These are phyloP conservation scores for grape (Vitis vinifera) DNA, from an alignment of 164 flowering plant genomes.

Conservation along the genomic window DNA sequence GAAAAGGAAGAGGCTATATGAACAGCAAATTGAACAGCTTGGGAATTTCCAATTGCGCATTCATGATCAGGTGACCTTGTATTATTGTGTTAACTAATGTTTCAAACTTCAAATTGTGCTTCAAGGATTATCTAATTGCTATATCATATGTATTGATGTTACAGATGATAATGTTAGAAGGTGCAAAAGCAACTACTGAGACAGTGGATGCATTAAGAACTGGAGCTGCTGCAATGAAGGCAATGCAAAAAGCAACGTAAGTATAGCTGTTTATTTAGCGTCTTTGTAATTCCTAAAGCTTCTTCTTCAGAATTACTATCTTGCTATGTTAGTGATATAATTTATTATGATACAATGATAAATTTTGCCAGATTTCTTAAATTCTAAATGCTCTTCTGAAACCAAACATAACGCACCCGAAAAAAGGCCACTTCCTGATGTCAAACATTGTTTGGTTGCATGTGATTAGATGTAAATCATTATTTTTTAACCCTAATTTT, in stretches of 20 bases:
- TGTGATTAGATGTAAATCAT: too few species aligned
- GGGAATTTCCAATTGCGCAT: constrained; percentile 71
- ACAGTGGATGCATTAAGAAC: constrained; percentile 74
- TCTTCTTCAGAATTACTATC: neutral
- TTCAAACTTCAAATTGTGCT: neutral
- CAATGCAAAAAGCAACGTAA: constrained; percentile 80
- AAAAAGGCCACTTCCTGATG: too few species aligned
- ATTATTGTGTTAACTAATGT: neutral
- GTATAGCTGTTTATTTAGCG: constrained; percentile 16
- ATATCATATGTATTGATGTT: constrained; percentile 1
- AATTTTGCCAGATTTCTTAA: too few species aligned
- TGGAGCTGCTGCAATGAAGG: constrained; percentile 77
- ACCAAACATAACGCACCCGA: too few species aligned
- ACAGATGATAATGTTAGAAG: constrained; percentile 84
- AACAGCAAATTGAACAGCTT: constrained; percentile 69
- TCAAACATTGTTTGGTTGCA: too few species aligned
- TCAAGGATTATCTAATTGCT: neutral
- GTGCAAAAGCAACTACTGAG: constrained; percentile 86
- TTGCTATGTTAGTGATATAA: neutral
- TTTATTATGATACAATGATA: too few species aligned
- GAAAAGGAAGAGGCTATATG: constrained; percentile 73
- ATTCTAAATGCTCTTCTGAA: too few species aligned
- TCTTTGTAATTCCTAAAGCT: neutral
- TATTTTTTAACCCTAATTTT: too few species aligned
- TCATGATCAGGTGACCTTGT: constrained; percentile 60